Conservation (phyloP, 2,329 filamentous ascomycete genomes). For the Verticillium nubilum region DNA sequence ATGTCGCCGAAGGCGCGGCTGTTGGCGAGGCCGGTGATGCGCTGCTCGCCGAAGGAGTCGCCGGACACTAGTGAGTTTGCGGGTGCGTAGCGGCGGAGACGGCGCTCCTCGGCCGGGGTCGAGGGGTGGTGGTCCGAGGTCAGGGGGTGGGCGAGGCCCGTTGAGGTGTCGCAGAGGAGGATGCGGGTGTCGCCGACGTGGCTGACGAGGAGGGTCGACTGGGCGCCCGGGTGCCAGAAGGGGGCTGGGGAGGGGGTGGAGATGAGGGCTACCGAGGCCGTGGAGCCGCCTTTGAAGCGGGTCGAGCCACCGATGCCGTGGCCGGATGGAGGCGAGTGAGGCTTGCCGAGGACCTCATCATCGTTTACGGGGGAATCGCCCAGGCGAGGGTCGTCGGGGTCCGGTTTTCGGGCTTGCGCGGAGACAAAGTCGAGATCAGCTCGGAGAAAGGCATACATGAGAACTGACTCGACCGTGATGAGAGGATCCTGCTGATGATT, state of each 20-base stretch:
- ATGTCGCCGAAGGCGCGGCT: conserved; percentile 93
- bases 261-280: conserved; percentile 82
- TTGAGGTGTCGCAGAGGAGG: conserved; percentile 79
- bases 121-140: conserved; percentile 92
- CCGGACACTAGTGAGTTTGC: conserved; percentile 73
- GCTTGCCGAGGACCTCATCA: conserved; percentile 71
- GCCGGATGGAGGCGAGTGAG: conserved; percentile 47
- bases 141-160: conserved; percentile 71
- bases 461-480: conserved; percentile 66
- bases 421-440: conserved; percentile 92
- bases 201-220: conserved; percentile 76
- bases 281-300: conserved; percentile 90
- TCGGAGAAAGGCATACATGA: conserved; percentile 89
- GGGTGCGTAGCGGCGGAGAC: conserved; percentile 75
- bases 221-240: conserved; percentile 89
- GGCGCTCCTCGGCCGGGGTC: conserved; percentile 75
- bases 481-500: conserved; percentile 18
- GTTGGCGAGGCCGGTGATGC: conserved; percentile 89
- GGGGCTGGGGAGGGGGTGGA: conserved; percentile 87
- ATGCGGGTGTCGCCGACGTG: conserved; percentile 94
- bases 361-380: conserved; percentile 77
- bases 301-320: conserved; percentile 65
- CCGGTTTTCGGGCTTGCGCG: conserved; percentile 78
- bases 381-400: conserved; percentile 63
- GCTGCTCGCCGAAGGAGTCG: conserved; percentile 95